Evolutionary conservation across 805 yeast species (phyloP).

Genomic region (Saccharomycopsis fodiens): DNA sequence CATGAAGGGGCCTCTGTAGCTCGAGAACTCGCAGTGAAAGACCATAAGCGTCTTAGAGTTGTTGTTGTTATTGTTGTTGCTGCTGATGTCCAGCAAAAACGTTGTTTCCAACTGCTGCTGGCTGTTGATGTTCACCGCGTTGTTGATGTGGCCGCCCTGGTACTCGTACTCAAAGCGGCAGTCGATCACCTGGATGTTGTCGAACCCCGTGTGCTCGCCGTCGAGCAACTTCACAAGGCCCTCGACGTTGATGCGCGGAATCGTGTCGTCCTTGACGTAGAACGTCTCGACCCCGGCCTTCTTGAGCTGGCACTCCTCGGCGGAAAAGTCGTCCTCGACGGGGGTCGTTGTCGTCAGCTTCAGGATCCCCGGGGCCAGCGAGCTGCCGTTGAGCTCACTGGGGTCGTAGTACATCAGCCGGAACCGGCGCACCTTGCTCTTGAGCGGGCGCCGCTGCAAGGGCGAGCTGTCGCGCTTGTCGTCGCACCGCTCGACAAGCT

Average conservation of each 20-base stretch:
- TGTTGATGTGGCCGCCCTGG: slow-evolving; percentile 84
- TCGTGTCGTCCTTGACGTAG: slow-evolving; percentile 46
- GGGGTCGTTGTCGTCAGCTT: slow-evolving; percentile 13
- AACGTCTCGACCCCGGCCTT: slow-evolving; percentile 36
- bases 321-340: slow-evolving; percentile 7
- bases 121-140: slow-evolving; percentile 71
- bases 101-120: slow-evolving; percentile 58
- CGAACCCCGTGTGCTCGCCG: slow-evolving; percentile 39
- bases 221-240: slow-evolving; percentile 35
- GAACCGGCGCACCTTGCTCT: slow-evolving; percentile 46
- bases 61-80: slow-evolving; percentile 9
- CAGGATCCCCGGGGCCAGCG: slow-evolving; percentile 21
- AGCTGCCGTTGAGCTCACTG: slow-evolving; percentile 35
- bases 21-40: slow-evolving; percentile 92
- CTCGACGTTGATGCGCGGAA: slow-evolving; percentile 39
- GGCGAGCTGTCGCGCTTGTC: slow-evolving; percentile 33
- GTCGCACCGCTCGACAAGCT: slow-evolving; percentile 15
- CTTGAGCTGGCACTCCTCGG: slow-evolving; percentile 18
- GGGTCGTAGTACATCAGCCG: slow-evolving; percentile 64
- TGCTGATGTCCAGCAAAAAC: slow-evolving; percentile 29
- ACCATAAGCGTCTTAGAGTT: slow-evolving; percentile 45
- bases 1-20: slow-evolving; percentile 90
- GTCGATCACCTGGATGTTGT: slow-evolving; percentile 59
- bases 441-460: slow-evolving; percentile 28
- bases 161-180: slow-evolving; percentile 92